phyloP scores from a whole-genome alignment of 164 flowering plant species.

The Magnolia kwangsiensis region DNA sequence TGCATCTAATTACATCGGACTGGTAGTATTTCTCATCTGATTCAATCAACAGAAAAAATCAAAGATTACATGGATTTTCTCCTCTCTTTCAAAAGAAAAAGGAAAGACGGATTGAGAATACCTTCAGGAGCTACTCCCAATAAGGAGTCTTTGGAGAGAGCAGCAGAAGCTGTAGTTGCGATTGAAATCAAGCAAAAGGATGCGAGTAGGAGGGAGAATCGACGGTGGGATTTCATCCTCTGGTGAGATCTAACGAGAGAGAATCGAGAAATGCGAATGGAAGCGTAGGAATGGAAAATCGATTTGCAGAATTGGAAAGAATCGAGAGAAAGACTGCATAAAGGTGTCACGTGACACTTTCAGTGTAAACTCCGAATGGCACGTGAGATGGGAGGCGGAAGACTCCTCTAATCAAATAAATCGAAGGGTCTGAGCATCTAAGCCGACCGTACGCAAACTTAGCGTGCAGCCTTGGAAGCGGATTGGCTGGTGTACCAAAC shows the following conservation, averaged over 20 bases:
- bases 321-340: neutral
- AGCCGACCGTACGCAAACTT: too few relatives aligned
- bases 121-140: constrained; percentile 67
- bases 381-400: too few relatives aligned
- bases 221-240: constrained; percentile 12
- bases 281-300: neutral
- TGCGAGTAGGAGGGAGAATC: constrained; percentile 5
- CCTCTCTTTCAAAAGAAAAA: neutral
- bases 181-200: constrained; percentile 15
- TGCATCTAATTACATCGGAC: constrained; percentile 54
- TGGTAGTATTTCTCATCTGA: constrained; percentile 67
- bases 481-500: too few relatives aligned
- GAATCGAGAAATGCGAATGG: neutral
- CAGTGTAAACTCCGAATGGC: too few relatives aligned
- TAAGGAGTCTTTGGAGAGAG: constrained; percentile 24
- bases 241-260: constrained; percentile 3
- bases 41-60: neutral
- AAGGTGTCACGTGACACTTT: neutral
- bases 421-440: too few relatives aligned
- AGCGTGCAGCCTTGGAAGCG: too few relatives aligned
- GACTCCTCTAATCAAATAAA: too few relatives aligned
- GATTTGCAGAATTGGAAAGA: neutral
- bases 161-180: constrained; percentile 32
- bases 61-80: neutral
- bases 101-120: constrained; percentile 7